These are phyloP conservation scores for Phytophthora sojae DNA, from an alignment of 352 stramenopile genomes.

Conservation along the genomic window DNA sequence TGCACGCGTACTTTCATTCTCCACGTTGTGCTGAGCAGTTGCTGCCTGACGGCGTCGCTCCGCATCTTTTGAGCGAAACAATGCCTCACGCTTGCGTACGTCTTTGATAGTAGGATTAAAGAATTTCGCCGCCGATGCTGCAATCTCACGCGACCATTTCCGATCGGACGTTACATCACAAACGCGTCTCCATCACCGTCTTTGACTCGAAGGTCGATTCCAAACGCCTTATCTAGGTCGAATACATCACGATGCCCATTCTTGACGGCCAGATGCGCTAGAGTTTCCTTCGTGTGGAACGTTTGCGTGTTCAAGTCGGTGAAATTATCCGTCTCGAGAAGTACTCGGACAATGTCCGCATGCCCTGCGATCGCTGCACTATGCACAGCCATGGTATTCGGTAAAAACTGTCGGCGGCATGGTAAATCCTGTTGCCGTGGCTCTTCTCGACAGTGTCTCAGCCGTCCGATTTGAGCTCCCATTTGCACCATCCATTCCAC, in stretches of 20 bases:
- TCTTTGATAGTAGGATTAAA: background rate
- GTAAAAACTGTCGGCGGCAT: background rate
- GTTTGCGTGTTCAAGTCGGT: conserved; percentile 32
- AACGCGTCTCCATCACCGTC: conserved; percentile 10
- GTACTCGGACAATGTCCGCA: conserved; percentile 24
- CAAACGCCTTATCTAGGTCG: conserved; percentile 10
- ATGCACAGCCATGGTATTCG: conserved; percentile 31
- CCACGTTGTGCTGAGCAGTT: background rate
- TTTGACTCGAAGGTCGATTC: conserved; percentile 14
- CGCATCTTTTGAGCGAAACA: background rate
- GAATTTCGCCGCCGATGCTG: background rate
- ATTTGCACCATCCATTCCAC: background rate
- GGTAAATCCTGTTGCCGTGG: background rate
- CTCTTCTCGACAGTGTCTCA: conserved; percentile 11
- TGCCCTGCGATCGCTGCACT: conserved; percentile 26
- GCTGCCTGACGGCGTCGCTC: background rate
- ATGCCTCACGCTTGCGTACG: background rate
- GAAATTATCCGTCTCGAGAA: conserved; percentile 33
- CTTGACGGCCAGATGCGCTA: conserved; percentile 35
- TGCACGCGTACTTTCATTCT: background rate
- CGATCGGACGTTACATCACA: conserved; percentile 20
- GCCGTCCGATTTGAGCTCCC: conserved; percentile 5
- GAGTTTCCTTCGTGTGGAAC: conserved; percentile 31
- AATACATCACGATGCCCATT: conserved; percentile 19
- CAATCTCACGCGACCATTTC: conserved; percentile 13